Evolutionary conservation across 2,329 filamentous ascomycete genomes (phyloP), one percentile per base, ranked within the genome.

Genomic region (Penicillium verrucosum): DNA sequence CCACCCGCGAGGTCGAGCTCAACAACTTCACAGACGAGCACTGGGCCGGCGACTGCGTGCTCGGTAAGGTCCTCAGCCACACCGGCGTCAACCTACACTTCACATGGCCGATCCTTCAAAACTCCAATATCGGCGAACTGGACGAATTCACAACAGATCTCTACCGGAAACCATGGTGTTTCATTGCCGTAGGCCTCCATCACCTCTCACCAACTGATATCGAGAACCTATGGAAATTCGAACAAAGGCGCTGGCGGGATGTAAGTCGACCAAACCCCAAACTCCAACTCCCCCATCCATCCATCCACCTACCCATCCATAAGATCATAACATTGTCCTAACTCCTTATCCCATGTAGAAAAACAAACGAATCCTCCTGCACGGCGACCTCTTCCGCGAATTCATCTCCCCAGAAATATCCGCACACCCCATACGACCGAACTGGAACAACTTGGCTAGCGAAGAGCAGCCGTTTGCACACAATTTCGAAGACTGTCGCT

Each of bases 191-290:
- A 3, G 73, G 78, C 2, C 81, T 81, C 62, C 81, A 83, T 55
- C 80, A 81, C 60, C 69, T 83, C 5, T 68, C 73, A 0, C 65
- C 77, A 0, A 60, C 66, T 1, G 76, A 81, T 8, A 75, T 78
- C 14, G 68, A 74, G 43, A 67, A 70, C 4, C 70, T 82, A 38
- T 78, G 74, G 68, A 71, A 73, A 8, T 79, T 81, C 32, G 78
- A 82, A 61, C 73, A 74, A 48, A 70, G 68, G 47, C 76, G 85
- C 66, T 87, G 86, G 74, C 81, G 82, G 71, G 84, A 85, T 70
- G 86, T 88, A 80, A 70, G 80, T 73, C 21, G 11, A 21, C 0
- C 21, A 4, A 21, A 45, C 47, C 32, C 32, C 5, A 32, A 21
- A 45, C 47, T 30, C 32, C 2, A 32, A 34, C 12, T 8, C 9